Evolutionary conservation across 441 rosid species (phyloP).

Genomic region (Jatropha multifida): DNA sequence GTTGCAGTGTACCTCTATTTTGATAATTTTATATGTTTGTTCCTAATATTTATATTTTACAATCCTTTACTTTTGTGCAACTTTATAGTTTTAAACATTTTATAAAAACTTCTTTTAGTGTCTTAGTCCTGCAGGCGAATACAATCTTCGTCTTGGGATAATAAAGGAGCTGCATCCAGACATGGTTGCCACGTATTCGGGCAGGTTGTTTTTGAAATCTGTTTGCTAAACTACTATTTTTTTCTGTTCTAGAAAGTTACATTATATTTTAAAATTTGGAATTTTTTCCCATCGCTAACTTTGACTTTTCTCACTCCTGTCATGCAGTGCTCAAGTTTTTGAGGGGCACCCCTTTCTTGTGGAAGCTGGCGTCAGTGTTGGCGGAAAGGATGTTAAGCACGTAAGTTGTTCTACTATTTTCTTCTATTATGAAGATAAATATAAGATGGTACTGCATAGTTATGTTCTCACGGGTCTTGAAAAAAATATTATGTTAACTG

Average conservation of each 20-base stretch:
- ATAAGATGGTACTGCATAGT: not conserved
- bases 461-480: not conserved
- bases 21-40: slow-evolving; percentile 6
- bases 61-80: not conserved
- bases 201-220: slow-evolving; percentile 64
- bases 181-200: slow-evolving; percentile 95
- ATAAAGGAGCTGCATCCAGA: slow-evolving; percentile 99
- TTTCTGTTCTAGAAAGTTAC: not conserved
- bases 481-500: not conserved
- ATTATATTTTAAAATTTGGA: not conserved
- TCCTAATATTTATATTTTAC: not conserved
- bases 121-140: slow-evolving; percentile 99
- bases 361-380: slow-evolving; percentile 98
- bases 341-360: slow-evolving; percentile 99
- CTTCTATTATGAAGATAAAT: not conserved
- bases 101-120: slow-evolving; percentile 48
- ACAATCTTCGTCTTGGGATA: slow-evolving; percentile 98
- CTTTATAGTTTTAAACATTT: not conserved
- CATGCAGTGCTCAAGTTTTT: slow-evolving; percentile 93
- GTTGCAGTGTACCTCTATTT: not conserved
- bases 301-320: slow-evolving; percentile 26
- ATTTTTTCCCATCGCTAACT: slow-evolving; percentile 8
- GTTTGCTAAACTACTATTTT: slow-evolving; percentile 13
- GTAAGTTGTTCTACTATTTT: slow-evolving; percentile 32
- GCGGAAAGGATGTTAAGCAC: slow-evolving; percentile 95